phyloP scores from a whole-genome alignment of 2,329 filamentous ascomycete species.

The Fusarium compactum region DNA sequence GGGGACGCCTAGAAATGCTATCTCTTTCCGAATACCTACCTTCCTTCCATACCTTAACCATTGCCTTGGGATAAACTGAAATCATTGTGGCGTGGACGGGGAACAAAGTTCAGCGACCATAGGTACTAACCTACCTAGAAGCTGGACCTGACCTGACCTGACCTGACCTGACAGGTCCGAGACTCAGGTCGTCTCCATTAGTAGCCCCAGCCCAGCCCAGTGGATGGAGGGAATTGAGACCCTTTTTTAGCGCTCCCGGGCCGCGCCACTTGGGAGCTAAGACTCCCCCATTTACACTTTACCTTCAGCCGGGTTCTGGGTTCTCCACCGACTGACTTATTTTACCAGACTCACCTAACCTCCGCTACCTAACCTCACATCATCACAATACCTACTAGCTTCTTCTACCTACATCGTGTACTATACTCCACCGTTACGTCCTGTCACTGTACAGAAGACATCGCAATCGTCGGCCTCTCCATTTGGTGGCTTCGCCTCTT shows the following conservation, averaged over 20 bases:
- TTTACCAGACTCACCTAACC: neutral
- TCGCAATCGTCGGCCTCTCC: conserved; percentile 33
- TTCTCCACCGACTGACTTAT: conserved; percentile 38
- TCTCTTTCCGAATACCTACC: neutral
- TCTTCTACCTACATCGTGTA: neutral
- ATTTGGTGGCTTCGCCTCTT: conserved; percentile 36
- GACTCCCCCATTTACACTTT: conserved; percentile 39
- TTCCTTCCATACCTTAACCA: conserved; percentile 18
- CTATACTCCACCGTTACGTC: neutral
- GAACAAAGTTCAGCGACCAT: conserved; percentile 17
- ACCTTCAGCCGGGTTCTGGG: conserved; percentile 41
- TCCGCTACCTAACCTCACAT: neutral
- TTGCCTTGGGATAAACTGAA: conserved; percentile 24
- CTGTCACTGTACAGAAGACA: conserved; percentile 1
- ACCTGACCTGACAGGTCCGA: conserved; percentile 2
- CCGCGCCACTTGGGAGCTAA: conserved; percentile 39
- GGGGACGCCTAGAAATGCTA: conserved; percentile 12
- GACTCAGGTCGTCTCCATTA: neutral
- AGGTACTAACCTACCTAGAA: conserved; percentile 14
- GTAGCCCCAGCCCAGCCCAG: neutral
- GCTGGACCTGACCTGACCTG: neutral
- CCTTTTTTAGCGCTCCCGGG: conserved; percentile 39
- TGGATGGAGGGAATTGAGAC: conserved; percentile 20
- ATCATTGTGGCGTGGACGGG: neutral
- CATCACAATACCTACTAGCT: neutral